These are phyloP conservation scores for Xerocomellus chrysenteron DNA, from an alignment of 768 basidiomycete species.

Conservation along the genomic window DNA sequence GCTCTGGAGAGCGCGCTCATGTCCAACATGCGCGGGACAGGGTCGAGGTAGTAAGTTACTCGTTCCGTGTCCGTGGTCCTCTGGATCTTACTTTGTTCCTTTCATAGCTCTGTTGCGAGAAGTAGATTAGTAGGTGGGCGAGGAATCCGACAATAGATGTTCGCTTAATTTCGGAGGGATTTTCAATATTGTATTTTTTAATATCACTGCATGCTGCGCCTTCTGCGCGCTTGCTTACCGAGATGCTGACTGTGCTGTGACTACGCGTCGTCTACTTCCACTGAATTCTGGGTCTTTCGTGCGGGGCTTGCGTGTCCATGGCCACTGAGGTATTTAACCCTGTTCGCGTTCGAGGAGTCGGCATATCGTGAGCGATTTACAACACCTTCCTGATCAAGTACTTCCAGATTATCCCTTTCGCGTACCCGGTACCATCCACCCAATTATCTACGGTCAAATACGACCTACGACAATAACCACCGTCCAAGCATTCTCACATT, in stretches of 20 bases:
- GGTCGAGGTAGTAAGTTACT: conserved; percentile 66
- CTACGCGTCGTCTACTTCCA: conserved; percentile 18
- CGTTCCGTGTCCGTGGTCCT: not conserved
- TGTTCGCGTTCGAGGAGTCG: not conserved
- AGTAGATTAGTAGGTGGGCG: conserved; percentile 28
- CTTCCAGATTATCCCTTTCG: conserved; percentile 2
- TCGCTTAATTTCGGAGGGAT: not conserved
- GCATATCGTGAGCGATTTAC: conserved; percentile 1
- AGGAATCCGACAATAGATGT: conserved; percentile 28
- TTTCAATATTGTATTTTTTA: conserved; percentile 4
- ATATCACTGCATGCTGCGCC: conserved; percentile 4
- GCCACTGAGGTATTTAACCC: conserved; percentile 13
- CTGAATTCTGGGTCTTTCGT: conserved; percentile 23
- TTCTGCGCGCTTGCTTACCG: conserved; percentile 9
- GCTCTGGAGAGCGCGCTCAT: conserved; percentile 77
- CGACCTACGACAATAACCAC: not conserved
- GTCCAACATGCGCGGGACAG: conserved; percentile 67
- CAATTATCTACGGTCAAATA: conserved; percentile 6
- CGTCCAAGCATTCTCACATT: not conserved
- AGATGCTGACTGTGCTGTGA: conserved; percentile 7
- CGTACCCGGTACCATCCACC: not conserved
- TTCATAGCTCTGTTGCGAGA: conserved; percentile 35
- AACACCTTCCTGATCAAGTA: conserved; percentile 29
- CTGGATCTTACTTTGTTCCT: not conserved
- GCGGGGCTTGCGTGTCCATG: conserved; percentile 18